Conservation (phyloP, 2,329 filamentous ascomycete species). For the Botrytis hyacinthi region DNA sequence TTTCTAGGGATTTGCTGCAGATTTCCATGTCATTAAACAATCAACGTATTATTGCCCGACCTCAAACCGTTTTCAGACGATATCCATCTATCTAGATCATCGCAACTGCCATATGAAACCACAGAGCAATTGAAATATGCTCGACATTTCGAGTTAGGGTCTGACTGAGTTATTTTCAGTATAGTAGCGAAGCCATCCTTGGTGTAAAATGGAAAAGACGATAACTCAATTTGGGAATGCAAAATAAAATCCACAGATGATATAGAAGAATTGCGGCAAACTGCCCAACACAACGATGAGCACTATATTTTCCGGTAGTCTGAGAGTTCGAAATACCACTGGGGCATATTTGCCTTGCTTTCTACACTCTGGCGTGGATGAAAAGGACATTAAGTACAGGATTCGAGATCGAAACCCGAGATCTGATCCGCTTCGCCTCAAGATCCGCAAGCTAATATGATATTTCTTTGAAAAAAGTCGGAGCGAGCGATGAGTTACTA, state of each 20-base stretch:
- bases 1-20: background rate
- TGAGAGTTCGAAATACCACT: background rate
- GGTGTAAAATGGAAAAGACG: background rate
- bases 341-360: background rate
- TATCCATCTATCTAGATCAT: background rate
- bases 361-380: background rate
- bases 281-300: background rate
- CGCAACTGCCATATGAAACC: background rate
- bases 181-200: background rate
- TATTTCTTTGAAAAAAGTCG: background rate
- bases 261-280: background rate
- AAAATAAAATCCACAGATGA: background rate
- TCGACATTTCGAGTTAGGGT: background rate
- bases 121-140: background rate
- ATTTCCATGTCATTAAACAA: background rate
- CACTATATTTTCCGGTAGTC: background rate
- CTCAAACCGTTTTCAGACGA: background rate
- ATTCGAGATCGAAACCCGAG: background rate
- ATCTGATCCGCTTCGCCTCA: background rate
- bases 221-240: background rate
- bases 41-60: background rate
- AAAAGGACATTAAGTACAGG: background rate
- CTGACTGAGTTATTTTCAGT: background rate
- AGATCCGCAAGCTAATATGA: background rate
- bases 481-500: background rate